Conservation (phyloP, 1,284 basidiomycete species). For the Hypsizygus ulmarius region DNA sequence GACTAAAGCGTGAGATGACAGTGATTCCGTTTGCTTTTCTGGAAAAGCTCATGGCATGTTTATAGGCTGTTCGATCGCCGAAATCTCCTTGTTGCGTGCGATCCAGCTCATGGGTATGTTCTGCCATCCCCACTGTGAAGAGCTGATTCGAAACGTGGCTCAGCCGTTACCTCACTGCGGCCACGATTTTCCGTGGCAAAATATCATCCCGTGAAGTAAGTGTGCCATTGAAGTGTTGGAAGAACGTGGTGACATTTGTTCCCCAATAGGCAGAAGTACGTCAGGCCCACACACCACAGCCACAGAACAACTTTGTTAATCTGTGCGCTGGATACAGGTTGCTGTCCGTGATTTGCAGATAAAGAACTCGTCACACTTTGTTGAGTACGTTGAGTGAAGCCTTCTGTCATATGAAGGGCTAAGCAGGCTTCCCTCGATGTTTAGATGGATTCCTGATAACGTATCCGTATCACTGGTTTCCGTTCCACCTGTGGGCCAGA, state of each 20-base stretch:
- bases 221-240: conserved; percentile 19
- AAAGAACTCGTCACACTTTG: conserved; percentile 74
- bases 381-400: conserved; percentile 54
- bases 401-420: background rate
- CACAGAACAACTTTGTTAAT: conserved; percentile 12
- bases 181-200: conserved; percentile 84
- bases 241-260: conserved; percentile 36
- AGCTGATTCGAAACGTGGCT: conserved; percentile 4
- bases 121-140: conserved; percentile 2
- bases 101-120: conserved; percentile 73
- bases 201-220: conserved; percentile 79
- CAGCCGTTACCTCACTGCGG: conserved; percentile 83
- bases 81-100: conserved; percentile 82
- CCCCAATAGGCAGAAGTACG: conserved; percentile 53
- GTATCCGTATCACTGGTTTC: conserved; percentile 79
- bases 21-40: background rate
- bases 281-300: conserved; percentile 21
- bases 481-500: conserved; percentile 80
- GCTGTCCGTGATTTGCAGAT: conserved; percentile 56
- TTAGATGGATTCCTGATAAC: conserved; percentile 84
- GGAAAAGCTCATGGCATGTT: conserved; percentile 1
- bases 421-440: conserved; percentile 5
- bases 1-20: conserved; percentile 53
- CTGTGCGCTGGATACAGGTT: conserved; percentile 31
- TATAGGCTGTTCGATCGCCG: conserved; percentile 75